Base-by-base conservation (phyloP, 495 filamentous ascomycete genomes). In the Lophium mytilinum region DNA sequence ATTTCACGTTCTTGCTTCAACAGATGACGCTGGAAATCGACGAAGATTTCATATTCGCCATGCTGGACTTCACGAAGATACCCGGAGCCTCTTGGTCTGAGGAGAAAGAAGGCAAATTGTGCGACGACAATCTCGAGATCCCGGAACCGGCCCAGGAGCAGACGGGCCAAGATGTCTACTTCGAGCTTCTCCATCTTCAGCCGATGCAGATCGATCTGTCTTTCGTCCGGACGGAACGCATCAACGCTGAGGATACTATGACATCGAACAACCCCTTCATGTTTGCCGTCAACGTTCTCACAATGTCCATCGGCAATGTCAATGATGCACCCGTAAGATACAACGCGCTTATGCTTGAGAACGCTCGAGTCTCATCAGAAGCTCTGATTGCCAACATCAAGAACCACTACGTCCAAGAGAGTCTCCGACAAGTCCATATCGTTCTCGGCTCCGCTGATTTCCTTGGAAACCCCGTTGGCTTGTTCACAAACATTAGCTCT, bases 1-100 rank as follows among this genome's bases (percentile, higher is more conserved):
- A 97, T 69, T 89, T 91, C 40, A 97, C 91, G 0, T 51, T 98
- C 14, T 78, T 98, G 24, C 72, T 98, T 48, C 93, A 98, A 71
- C 89, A 98, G 71, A 96, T 98, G 92, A 97, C 94, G 0, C 74
- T 97, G 1, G 93, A 98, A 70, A 84, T 98, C 45, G 93, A 98
- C 62, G 93, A 98, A 67, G 93, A 98, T 68, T 98, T 98, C 66
- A 87, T 97, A 58, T 93, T 94, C 65, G 92, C 93, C 15, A 82
- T 98, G 63, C 74, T 98, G 8, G 93, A 98, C 68, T 98, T 96
- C 69, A 87, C 85, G 47, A 96, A 96, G 74, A 82, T 96, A 6
- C 89, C 90, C 14, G 92, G 93, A 11, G 90, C 90, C n/a, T 88
- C 84, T 1, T 95, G 90, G 90, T 83, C 87, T 3, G 87, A 92